Percentiles rank a stretch among this genome's conserved stretches.
Conservation (phyloP, 225 moss, liverwort and hornwort species). For the Marchantia paleacea region DNA sequence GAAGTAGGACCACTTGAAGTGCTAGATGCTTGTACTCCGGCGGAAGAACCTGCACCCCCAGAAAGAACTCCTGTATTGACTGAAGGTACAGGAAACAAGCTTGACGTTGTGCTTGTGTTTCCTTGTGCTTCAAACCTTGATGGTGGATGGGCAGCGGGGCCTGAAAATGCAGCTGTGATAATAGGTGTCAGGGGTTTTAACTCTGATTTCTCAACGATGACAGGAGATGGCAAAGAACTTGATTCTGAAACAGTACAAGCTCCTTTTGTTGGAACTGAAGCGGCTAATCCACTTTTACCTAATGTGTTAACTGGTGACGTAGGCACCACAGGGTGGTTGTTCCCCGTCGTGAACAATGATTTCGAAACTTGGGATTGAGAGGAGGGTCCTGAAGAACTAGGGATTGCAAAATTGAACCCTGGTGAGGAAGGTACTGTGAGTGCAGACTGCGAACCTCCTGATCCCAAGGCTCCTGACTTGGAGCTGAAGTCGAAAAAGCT, state of each 20-base stretch:
- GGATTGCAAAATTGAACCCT: neutral
- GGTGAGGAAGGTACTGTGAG: neutral
- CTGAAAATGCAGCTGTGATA: neutral
- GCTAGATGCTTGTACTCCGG: conserved; percentile 8
- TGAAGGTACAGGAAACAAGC: conserved; percentile 16
- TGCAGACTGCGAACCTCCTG: neutral
- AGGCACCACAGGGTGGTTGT: neutral
- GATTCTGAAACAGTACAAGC: neutral
- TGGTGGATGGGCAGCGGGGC: neutral
- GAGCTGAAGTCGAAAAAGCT: conserved; percentile 16
- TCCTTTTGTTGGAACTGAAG: neutral
- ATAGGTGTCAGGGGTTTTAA: neutral
- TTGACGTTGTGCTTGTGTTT: conserved; percentile 22
- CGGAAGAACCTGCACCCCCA: neutral
- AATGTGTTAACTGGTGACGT: neutral
- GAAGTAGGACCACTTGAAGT: conserved; percentile 8
- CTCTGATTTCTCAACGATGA: conserved; percentile 16
- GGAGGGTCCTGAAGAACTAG: neutral
- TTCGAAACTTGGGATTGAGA: conserved; percentile 22
- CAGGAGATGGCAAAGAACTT: conserved; percentile 8
- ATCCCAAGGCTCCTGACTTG: neutral
- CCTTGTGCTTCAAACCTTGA: conserved; percentile 5
- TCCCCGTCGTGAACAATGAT: neutral
- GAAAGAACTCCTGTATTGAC: conserved; percentile 19
- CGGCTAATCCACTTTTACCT: neutral